A percentile compares a stretch with the other conserved stretches of the same genome.
Conservation (phyloP, 2,329 filamentous ascomycete species). For the Pezicula rhizophila region DNA sequence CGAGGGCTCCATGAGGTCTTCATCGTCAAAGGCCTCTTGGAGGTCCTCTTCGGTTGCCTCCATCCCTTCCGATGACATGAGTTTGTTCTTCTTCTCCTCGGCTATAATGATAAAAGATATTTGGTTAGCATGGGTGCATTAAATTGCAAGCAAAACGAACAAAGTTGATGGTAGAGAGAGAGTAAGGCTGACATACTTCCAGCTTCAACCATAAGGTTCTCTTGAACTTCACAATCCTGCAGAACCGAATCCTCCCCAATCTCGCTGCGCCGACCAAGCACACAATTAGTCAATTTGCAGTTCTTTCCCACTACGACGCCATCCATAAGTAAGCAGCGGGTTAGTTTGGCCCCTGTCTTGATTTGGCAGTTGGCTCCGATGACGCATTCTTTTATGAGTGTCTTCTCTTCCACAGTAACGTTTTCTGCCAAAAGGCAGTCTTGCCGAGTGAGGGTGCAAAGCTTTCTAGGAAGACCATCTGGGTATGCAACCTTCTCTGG, state of each 20-base stretch:
- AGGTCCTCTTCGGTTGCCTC: conserved; percentile 59
- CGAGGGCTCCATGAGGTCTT: conserved; percentile 8
- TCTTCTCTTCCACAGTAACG: conserved; percentile 81
- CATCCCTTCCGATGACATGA: conserved; percentile 62
- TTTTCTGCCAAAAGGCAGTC: conserved; percentile 86
- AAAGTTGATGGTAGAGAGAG: background rate
- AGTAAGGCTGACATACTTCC: conserved; percentile 48
- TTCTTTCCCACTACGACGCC: conserved; percentile 79
- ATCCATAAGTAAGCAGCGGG: conserved; percentile 90
- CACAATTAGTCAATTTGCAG: conserved; percentile 80
- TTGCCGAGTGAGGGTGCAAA: conserved; percentile 73
- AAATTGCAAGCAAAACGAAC: background rate
- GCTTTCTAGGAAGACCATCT: conserved; percentile 65
- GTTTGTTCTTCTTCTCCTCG: conserved; percentile 60
- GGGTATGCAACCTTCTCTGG: conserved; percentile 75
- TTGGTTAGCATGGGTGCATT: conserved; percentile 14
- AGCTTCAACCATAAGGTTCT: conserved; percentile 80
- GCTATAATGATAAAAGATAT: conserved; percentile 38
- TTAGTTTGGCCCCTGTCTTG: conserved; percentile 75
- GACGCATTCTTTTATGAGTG: conserved; percentile 86
- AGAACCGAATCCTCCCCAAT: conserved; percentile 78
- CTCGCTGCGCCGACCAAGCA: conserved; percentile 73
- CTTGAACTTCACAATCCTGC: conserved; percentile 87
- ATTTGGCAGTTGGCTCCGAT: conserved; percentile 86
- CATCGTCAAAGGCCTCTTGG: conserved; percentile 35